phyloP scores from a whole-genome alignment of 2,329 filamentous ascomycete genomes.

The Davidsoniella eucalypti region DNA sequence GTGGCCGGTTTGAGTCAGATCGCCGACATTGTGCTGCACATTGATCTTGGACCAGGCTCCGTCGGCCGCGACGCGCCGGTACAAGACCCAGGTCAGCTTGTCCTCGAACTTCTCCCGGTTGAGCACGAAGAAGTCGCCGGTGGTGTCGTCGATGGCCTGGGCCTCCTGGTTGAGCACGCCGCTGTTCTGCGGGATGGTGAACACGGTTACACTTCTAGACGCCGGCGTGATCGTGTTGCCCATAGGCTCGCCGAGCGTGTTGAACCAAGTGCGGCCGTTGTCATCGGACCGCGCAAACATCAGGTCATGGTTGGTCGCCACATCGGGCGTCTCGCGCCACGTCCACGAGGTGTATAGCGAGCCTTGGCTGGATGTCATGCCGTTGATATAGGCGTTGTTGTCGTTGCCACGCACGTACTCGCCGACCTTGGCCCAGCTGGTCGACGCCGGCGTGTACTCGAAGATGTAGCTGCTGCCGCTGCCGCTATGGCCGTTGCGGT shows the following conservation, averaged over 20 bases:
- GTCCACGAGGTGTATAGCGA: constrained; percentile 14
- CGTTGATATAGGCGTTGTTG: constrained; percentile 16
- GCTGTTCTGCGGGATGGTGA: constrained; percentile 13
- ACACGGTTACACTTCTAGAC: constrained; percentile 7
- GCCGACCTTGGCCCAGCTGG: constrained; percentile 13
- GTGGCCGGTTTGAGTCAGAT: constrained; percentile 12
- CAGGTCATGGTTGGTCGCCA: constrained; percentile 15
- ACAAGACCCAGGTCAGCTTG: constrained; percentile 12
- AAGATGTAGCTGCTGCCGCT: constrained; percentile 15
- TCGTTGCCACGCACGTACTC: constrained; percentile 14
- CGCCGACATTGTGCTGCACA: constrained; percentile 10
- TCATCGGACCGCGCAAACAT: constrained; percentile 14
- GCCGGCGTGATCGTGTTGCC: not conserved
- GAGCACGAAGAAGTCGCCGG: constrained; percentile 13
- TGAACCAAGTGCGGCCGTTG: constrained; percentile 13
- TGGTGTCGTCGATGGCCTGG: constrained; percentile 12
- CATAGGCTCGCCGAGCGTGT: constrained; percentile 11
- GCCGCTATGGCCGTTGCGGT: constrained; percentile 14
- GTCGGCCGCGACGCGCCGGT: not conserved
- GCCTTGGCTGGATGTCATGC: constrained; percentile 11
- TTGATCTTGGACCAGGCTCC: constrained; percentile 13
- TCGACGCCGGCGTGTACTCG: constrained; percentile 9
- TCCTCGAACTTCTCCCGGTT: constrained; percentile 14
- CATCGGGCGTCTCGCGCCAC: constrained; percentile 14
- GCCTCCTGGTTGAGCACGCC: constrained; percentile 16